Evolutionary conservation across 306 rosid genomes (phyloP).

Genomic region (Parietaria judaica): DNA sequence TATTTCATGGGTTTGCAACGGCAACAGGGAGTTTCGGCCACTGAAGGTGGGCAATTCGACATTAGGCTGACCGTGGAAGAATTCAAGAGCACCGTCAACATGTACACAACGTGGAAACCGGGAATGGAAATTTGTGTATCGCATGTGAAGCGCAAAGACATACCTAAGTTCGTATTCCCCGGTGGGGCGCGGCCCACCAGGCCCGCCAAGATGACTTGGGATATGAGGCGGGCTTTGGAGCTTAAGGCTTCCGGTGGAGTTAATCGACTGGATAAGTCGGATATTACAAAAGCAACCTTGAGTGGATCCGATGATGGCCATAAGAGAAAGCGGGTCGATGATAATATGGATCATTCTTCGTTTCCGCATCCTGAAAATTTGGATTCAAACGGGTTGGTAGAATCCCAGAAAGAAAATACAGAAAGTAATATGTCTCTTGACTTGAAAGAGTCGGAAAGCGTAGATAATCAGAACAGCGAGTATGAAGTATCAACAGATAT

Average conservation of each 20-base stretch:
- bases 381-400: slow-evolving; percentile 27
- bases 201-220: slow-evolving; percentile 47
- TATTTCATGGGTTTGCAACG: slow-evolving; percentile 95
- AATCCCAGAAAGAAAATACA: slow-evolving; percentile 25
- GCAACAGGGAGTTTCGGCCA: slow-evolving; percentile 66
- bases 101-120: slow-evolving; percentile 45
- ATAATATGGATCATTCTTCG: slow-evolving; percentile 31
- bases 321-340: slow-evolving; percentile 64
- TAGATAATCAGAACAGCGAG: slow-evolving; percentile 35
- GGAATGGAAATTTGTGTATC: slow-evolving; percentile 75
- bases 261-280: slow-evolving; percentile 36
- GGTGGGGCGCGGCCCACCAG: slow-evolving; percentile 63
- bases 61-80: slow-evolving; percentile 70
- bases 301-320: slow-evolving; percentile 38
- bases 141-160: slow-evolving; percentile 65
- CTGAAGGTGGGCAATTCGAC: slow-evolving; percentile 70
- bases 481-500: slow-evolving; percentile 27
- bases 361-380: slow-evolving; percentile 34
- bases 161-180: slow-evolving; percentile 80
- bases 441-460: slow-evolving; percentile 11
- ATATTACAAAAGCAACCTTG: slow-evolving; percentile 30
- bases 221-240: slow-evolving; percentile 46
- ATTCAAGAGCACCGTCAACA: slow-evolving; percentile 59
- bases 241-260: slow-evolving; percentile 39
- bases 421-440: slow-evolving; percentile 5